Conservation (phyloP, 306 rosid species). For the Hippophae rhamnoides region DNA sequence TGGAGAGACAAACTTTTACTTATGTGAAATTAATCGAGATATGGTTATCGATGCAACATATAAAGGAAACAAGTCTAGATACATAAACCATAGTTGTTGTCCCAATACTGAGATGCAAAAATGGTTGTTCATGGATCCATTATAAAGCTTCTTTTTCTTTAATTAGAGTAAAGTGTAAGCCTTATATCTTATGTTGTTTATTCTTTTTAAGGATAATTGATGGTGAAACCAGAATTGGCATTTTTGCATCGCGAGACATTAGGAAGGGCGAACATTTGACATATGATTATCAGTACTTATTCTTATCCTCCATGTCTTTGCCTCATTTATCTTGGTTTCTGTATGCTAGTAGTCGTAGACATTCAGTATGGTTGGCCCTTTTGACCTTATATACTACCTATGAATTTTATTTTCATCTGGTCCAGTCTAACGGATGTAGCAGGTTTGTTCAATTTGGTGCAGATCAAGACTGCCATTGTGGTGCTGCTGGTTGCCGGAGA, state of each 20-base stretch:
- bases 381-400: background rate
- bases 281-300: conserved; percentile 86
- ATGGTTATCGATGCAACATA: conserved; percentile 97
- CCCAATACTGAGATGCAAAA: conserved; percentile 99
- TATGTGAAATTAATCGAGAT: conserved; percentile 93
- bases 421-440: conserved; percentile 53
- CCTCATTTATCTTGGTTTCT: conserved; percentile 1
- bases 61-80: conserved; percentile 97
- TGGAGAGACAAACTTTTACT: conserved; percentile 89
- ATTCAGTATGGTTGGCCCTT: background rate
- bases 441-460: conserved; percentile 99
- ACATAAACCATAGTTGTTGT: conserved; percentile 89
- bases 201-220: conserved; percentile 65
- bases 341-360: background rate
- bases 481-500: conserved; percentile 71
- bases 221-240: conserved; percentile 93
- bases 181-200: conserved; percentile 16
- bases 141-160: conserved; percentile 5
- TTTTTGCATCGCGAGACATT: conserved; percentile 64
- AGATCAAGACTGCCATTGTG: conserved; percentile 98
- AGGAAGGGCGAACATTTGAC: conserved; percentile 86
- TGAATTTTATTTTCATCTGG: conserved; percentile 2
- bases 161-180: background rate
- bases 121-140: conserved; percentile 51
- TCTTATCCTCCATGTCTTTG: conserved; percentile 17